Base-by-base conservation (phyloP, 1,284 basidiomycete species). In the Austroboletus niveus region DNA sequence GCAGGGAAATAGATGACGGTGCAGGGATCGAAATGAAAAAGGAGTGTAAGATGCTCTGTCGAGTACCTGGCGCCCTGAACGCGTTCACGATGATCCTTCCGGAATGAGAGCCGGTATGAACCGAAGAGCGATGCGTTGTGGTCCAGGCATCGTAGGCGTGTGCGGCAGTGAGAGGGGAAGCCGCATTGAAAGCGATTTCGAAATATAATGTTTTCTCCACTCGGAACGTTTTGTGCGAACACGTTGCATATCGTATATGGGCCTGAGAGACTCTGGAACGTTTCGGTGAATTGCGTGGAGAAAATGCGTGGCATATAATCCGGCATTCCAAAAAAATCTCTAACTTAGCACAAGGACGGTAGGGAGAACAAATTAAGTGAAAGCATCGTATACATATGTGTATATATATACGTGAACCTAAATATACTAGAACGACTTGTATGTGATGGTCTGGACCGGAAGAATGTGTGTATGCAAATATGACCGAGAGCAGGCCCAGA, bases 51-150 rank as follows among this genome's bases (percentile, higher is more conserved):
- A 8, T 39, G 14, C 3, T 8, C 34, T n/a, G 11, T 9, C 2
- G 17, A 39, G 36, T 39, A 39, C 14, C 15, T 35, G 36, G 36
- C 36, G 17, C 36, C 36, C 8, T 9, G 15, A n/a, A 39, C n/a
- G 36, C 36, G 36, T 39, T 17, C n/a, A n/a, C 11, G 54, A 62
- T 58, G 60, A 62, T 62, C 64, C 64, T 62, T 62, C 61, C 61
- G 61, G 60, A 48, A 53, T 38, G 41, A 48, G 41, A n/a, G 14
- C 17, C 4, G 22, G n/a, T 17, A 39, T 39, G 36, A 17, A 39
- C 38, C 17, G 11, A 20, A 20, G 27, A 29, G 27, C 27, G 8
- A 35, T 15, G 34, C 17, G 34, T 35, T 15, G 7, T 36, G 35
- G 35, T 17, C 35, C 35, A 35, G 34, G 34, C 12, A 7, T 34